Percentiles rank a stretch among this genome's conserved stretches.
phyloP scores from a whole-genome alignment of 768 basidiomycete species.

The Hemileccinum rubropunctum region DNA sequence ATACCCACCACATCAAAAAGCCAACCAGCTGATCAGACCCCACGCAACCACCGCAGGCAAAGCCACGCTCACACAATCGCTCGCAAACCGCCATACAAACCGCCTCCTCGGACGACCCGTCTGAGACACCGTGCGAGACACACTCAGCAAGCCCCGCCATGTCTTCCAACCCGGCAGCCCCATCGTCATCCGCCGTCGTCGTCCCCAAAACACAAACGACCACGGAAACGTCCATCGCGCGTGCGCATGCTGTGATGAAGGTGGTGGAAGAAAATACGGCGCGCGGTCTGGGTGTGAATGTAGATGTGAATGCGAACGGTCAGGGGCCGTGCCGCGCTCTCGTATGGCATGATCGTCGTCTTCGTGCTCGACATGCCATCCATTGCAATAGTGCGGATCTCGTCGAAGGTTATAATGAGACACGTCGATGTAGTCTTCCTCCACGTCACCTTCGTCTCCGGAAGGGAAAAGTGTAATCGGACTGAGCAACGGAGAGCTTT shows the following conservation, averaged over 20 bases:
- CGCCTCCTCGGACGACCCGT: slow-evolving; percentile 18
- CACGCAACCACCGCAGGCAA: slow-evolving; percentile 26
- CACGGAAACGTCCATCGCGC: slow-evolving; percentile 38
- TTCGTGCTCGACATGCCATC: slow-evolving; percentile 32
- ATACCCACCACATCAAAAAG: slow-evolving; percentile 14
- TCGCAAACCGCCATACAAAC: slow-evolving; percentile 33
- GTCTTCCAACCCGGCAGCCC: slow-evolving; percentile 37
- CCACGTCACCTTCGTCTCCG: slow-evolving; percentile 46
- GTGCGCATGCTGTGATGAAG: slow-evolving; percentile 24
- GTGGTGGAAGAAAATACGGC: slow-evolving; percentile 41
- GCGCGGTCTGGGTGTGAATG: not conserved
- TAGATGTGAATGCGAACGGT: not conserved
- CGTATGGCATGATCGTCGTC: not conserved
- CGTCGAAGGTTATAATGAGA: slow-evolving; percentile 45
- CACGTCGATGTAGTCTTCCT: slow-evolving; percentile 44
- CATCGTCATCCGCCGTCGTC: slow-evolving; percentile 53
- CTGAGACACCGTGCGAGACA: slow-evolving; percentile 3
- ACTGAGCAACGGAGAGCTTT: slow-evolving; percentile 37
- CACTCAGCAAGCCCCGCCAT: slow-evolving; percentile 10
- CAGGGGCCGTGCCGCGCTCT: not conserved
- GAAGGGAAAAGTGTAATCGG: slow-evolving; percentile 35
- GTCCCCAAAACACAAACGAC: slow-evolving; percentile 54
- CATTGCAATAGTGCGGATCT: slow-evolving; percentile 29
- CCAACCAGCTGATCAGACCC: slow-evolving; percentile 28
- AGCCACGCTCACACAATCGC: slow-evolving; percentile 37